Percentiles rank a stretch among this genome's conserved stretches.
Evolutionary conservation across 306 rosid species (phyloP).

Genomic region (Casuarina cunninghamiana): DNA sequence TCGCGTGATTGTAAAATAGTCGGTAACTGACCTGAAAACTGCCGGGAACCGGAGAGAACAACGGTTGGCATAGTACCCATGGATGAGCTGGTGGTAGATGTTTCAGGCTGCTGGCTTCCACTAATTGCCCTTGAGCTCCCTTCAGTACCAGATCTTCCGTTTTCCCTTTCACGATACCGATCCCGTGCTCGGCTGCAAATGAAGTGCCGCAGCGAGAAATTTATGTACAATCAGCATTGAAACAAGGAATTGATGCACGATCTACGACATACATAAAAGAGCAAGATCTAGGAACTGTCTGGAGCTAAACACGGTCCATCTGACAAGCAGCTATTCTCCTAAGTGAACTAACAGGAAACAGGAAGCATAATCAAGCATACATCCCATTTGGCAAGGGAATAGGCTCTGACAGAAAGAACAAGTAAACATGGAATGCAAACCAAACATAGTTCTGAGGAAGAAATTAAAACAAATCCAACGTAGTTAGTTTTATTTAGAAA

Average conservation of each 20-base stretch:
- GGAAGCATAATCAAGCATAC: not conserved
- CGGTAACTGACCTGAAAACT: conserved; percentile 74
- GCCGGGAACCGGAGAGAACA: conserved; percentile 69
- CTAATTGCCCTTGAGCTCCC: conserved; percentile 57
- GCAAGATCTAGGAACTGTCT: not conserved
- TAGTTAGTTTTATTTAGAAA: not conserved
- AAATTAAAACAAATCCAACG: not conserved
- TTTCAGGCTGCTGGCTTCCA: conserved; percentile 65
- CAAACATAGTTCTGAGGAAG: not conserved
- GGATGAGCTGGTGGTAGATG: conserved; percentile 53
- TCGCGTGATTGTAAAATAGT: conserved; percentile 88
- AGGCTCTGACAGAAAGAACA: not conserved
- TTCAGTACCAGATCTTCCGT: conserved; percentile 74
- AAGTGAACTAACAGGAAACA: not conserved
- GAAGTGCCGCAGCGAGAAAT: not conserved
- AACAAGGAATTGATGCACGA: not conserved
- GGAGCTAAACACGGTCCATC: not conserved
- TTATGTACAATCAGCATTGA: not conserved
- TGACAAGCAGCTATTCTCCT: not conserved
- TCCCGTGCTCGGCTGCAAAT: conserved; percentile 78
- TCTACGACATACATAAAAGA: not conserved
- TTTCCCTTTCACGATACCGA: conserved; percentile 89
- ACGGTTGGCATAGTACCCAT: conserved; percentile 53
- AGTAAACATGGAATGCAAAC: not conserved
- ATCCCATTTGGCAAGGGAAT: not conserved